Evolutionary conservation across 2,329 filamentous ascomycete species (phyloP).

Genomic region (Alternaria sp.): DNA sequence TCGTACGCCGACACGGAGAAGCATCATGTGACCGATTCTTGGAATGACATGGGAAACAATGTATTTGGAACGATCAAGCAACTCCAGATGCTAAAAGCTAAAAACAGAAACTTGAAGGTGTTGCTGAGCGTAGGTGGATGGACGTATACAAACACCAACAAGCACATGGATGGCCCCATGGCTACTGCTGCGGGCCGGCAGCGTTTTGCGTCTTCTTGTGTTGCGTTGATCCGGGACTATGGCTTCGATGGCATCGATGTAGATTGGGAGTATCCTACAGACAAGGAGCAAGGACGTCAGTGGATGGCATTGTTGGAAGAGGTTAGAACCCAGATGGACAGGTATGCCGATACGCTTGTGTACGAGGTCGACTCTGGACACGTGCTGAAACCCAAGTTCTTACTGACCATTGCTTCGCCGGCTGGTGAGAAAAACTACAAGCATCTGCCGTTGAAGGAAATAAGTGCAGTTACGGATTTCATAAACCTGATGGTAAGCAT

Average conservation of each 20-base stretch:
- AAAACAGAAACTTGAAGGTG: conserved; percentile 77
- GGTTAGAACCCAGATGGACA: conserved; percentile 51
- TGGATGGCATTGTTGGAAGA: conserved; percentile 53
- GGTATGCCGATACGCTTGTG: conserved; percentile 50
- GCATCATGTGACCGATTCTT: conserved; percentile 67
- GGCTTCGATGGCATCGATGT: conserved; percentile 69
- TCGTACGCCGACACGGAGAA: conserved; percentile 61
- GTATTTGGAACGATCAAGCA: conserved; percentile 82
- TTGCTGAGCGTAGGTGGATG: conserved; percentile 86
- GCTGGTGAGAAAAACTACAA: conserved; percentile 55
- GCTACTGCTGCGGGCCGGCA: conserved; percentile 68
- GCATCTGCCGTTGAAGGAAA: conserved; percentile 53
- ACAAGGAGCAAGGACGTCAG: conserved; percentile 52
- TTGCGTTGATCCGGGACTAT: conserved; percentile 78
- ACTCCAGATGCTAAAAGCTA: conserved; percentile 77
- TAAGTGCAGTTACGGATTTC: conserved; percentile 58
- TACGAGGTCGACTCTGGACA: conserved; percentile 19
- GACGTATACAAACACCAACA: conserved; percentile 67
- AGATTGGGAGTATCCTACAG: conserved; percentile 59
- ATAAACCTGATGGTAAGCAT: conserved; percentile 58
- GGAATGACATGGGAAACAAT: conserved; percentile 71
- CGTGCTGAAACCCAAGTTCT: conserved; percentile 51
- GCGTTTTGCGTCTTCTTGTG: conserved; percentile 74
- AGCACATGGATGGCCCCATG: conserved; percentile 77
- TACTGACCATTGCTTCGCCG: conserved; percentile 57